A percentile compares a stretch with the other conserved stretches of the same genome.
These are phyloP conservation scores for Lentinula aciculospora DNA, from an alignment of 768 basidiomycete species.

Conservation along the genomic window DNA sequence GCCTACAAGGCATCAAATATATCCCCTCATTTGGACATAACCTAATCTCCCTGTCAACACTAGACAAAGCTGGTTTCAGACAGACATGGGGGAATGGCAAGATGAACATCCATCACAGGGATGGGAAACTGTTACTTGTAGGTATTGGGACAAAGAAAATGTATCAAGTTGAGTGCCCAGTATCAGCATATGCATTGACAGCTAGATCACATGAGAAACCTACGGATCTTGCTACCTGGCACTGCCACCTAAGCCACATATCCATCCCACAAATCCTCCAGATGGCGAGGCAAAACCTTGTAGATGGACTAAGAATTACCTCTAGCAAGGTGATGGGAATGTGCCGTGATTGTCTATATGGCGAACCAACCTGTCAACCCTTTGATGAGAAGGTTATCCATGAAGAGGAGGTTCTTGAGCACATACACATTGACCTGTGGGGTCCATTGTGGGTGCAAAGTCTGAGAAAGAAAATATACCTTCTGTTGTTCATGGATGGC, in stretches of 20 bases:
- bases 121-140: background rate
- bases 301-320: slow-evolving; percentile 16
- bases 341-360: slow-evolving; percentile 22
- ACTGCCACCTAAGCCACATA: slow-evolving; percentile 6
- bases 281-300: slow-evolving; percentile 11
- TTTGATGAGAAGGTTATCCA: slow-evolving; percentile 15
- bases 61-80: background rate
- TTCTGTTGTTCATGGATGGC: slow-evolving; percentile 20
- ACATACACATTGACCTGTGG: slow-evolving; percentile 20
- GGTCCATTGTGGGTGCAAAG: slow-evolving; percentile 15
- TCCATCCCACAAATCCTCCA: slow-evolving; percentile 7
- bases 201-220: background rate
- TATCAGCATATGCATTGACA: background rate
- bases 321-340: background rate
- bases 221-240: background rate
- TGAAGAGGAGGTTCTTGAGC: slow-evolving; percentile 13
- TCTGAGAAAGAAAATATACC: slow-evolving; percentile 13
- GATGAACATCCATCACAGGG: background rate
- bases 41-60: background rate
- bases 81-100: background rate
- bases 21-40: background rate
- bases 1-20: background rate
- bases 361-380: slow-evolving; percentile 16
- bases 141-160: background rate
- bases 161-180: background rate